A percentile compares a stretch with the other conserved stretches of the same genome.
phyloP scores from a whole-genome alignment of 192 early-diverging fungal genomes.

The Backusella tarrabulga region DNA sequence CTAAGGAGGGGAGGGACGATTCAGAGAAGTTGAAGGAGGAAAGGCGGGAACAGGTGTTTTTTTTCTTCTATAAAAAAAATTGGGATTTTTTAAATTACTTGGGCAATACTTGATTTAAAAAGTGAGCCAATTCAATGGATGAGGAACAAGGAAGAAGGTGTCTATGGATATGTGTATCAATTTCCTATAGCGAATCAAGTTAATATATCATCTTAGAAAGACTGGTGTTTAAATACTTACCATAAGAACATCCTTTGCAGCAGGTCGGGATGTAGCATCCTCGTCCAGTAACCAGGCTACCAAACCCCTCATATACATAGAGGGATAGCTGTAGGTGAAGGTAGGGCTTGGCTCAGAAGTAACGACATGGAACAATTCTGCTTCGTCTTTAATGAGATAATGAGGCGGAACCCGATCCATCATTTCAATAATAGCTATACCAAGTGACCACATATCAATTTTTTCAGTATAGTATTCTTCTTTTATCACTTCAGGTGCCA shows the following conservation, averaged over 20 bases:
- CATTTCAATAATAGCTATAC: conserved; percentile 48
- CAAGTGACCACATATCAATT: conserved; percentile 54
- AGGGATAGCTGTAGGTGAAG: conserved; percentile 38
- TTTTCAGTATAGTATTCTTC: conserved; percentile 44
- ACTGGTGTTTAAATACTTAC: conserved; percentile 7
- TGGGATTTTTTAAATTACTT: not conserved
- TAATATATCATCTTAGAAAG: not conserved
- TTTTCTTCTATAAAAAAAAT: conserved; percentile 10
- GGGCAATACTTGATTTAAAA: conserved; percentile 26
- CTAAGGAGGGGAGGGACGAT: not conserved
- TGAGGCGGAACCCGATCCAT: conserved; percentile 49
- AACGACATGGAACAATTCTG: conserved; percentile 35
- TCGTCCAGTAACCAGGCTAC: conserved; percentile 42
- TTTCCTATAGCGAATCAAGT: conserved; percentile 12
- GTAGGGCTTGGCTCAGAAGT: conserved; percentile 36
- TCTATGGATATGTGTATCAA: conserved; percentile 30
- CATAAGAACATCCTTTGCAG: conserved; percentile 34
- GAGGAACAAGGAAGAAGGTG: conserved; percentile 26
- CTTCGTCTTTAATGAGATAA: conserved; percentile 40
- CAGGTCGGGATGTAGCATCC: conserved; percentile 29
- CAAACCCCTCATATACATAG: conserved; percentile 43
- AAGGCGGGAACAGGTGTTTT: conserved; percentile 1
- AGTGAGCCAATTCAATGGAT: conserved; percentile 25
- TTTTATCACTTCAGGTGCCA: conserved; percentile 51
- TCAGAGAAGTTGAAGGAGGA: not conserved